Percentiles rank a stretch among this genome's conserved stretches.
These are phyloP conservation scores for Clavispora vitiphila DNA, from an alignment of 805 yeast species.

Conservation along the genomic window DNA sequence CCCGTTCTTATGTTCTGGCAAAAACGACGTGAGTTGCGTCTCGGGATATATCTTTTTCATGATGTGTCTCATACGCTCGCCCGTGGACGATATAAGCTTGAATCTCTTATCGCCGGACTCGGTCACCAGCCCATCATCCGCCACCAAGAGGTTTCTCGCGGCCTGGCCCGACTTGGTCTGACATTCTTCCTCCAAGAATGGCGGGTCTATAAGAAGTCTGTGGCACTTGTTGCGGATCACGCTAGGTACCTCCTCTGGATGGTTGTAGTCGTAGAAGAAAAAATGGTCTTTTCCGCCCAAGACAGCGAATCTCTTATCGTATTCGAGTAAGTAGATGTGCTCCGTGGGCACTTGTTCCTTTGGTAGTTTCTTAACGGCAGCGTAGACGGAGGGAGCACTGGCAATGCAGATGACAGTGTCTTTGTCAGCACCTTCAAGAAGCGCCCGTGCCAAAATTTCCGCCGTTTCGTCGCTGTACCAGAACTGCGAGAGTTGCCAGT, in stretches of 20 bases:
- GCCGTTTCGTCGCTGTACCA: constrained; percentile 84
- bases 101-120: constrained; percentile 36
- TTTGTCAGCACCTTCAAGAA: constrained; percentile 71
- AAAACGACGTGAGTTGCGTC: constrained; percentile 56
- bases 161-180: constrained; percentile 56
- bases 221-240: constrained; percentile 59
- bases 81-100: constrained; percentile 73
- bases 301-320: constrained; percentile 68
- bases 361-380: constrained; percentile 62
- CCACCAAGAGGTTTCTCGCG: constrained; percentile 53
- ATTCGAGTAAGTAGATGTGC: constrained; percentile 72
- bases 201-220: constrained; percentile 79
- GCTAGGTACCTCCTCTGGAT: constrained; percentile 58
- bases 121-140: constrained; percentile 35
- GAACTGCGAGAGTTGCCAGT: constrained; percentile 92
- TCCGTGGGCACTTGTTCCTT: constrained; percentile 53
- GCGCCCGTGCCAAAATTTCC: constrained; percentile 56
- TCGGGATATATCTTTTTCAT: constrained; percentile 61
- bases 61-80: constrained; percentile 77
- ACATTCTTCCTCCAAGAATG: constrained; percentile 77
- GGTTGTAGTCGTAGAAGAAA: constrained; percentile 68
- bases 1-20: constrained; percentile 81
- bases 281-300: constrained; percentile 66
- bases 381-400: constrained; percentile 90
- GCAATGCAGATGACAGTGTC: constrained; percentile 70